A percentile compares a stretch with the other conserved stretches of the same genome.
Evolutionary conservation across 352 stramenopile genomes (phyloP).

Genomic region (Phytophthora uliginosa): DNA sequence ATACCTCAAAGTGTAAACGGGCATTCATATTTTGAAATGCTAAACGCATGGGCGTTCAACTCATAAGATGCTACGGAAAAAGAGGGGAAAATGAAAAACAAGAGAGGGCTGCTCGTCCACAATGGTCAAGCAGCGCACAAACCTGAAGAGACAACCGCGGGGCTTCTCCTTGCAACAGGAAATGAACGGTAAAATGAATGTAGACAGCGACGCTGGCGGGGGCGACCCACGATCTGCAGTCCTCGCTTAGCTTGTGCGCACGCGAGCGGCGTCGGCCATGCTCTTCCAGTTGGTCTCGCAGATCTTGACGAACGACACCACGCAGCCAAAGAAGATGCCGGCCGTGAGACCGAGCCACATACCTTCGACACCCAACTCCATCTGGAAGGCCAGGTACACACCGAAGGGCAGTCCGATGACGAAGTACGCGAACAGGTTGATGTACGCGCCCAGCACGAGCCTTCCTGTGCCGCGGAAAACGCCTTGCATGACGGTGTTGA

Average conservation of each 20-base stretch:
- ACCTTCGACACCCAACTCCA: conserved; percentile 71
- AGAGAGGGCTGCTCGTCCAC: conserved; percentile 4
- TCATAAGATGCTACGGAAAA: conserved; percentile 37
- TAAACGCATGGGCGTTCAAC: conserved; percentile 40
- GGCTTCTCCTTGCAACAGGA: conserved; percentile 22
- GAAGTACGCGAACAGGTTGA: conserved; percentile 82
- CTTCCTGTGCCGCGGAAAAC: conserved; percentile 75
- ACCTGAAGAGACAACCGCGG: conserved; percentile 1
- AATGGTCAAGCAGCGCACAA: background rate
- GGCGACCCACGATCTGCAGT: background rate
- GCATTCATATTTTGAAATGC: conserved; percentile 39
- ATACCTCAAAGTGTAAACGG: background rate
- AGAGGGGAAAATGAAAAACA: conserved; percentile 16
- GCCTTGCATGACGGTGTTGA: conserved; percentile 84
- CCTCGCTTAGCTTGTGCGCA: conserved; percentile 53
- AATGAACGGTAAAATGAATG: background rate
- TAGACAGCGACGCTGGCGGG: background rate
- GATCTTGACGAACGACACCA: conserved; percentile 73
- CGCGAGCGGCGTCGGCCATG: conserved; percentile 63
- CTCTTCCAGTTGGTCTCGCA: conserved; percentile 64
- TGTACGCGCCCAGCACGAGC: conserved; percentile 60
- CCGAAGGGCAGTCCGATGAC: conserved; percentile 74
- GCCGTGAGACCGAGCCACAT: conserved; percentile 76
- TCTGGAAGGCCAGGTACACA: conserved; percentile 67
- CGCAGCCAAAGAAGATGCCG: conserved; percentile 64